Evolutionary conservation across 495 filamentous ascomycete species (phyloP), one percentile per base, ranked within the genome.

Genomic region (Lepidopterella palustris): DNA sequence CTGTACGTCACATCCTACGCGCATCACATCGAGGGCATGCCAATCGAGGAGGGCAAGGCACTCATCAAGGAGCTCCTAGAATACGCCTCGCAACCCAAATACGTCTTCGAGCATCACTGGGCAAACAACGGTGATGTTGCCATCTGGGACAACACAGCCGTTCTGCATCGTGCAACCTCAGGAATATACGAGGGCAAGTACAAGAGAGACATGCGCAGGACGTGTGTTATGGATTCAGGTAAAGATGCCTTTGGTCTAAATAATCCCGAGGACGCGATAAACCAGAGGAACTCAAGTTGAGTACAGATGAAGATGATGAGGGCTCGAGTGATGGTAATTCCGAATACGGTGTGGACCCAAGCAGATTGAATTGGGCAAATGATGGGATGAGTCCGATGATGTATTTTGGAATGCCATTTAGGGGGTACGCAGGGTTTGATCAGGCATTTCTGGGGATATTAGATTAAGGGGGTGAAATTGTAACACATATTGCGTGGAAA

Each of bases 121-220:
- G 55, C 77, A 45, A 59, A 73, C 10, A 57, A 66, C 0, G 74
- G 79, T 0, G 83, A 84, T 65, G 54, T 84, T 64, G 68, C 84
- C 6, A 76, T 83, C 23, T 86, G 83, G 83, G 83, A 85, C 57
- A 85, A 84, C 62, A 77, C 77, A 0, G 73, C 71, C 25, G 78
- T 80, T 29, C 71, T 83, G 72, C 82, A 85, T 63, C 71, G 79
- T 3, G 80, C 78, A 0, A 76, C 74, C 0, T 18, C 23, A 15
- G 82, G 82, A 0, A 65, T 55, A 0, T 84, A 79, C 53, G 75
- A 77, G 58, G 77, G 77, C 2, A 79, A 75, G 67, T 78, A 74
- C 66, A 69, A 64, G 42, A 62, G 80, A 11, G 81, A 84, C 64
- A 69, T 84, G 72, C 66, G 82, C 47, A 65, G 81, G 58, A 80